phyloP scores from a whole-genome alignment of 1,284 basidiomycete species.

The Xerocomus nothofagi region DNA sequence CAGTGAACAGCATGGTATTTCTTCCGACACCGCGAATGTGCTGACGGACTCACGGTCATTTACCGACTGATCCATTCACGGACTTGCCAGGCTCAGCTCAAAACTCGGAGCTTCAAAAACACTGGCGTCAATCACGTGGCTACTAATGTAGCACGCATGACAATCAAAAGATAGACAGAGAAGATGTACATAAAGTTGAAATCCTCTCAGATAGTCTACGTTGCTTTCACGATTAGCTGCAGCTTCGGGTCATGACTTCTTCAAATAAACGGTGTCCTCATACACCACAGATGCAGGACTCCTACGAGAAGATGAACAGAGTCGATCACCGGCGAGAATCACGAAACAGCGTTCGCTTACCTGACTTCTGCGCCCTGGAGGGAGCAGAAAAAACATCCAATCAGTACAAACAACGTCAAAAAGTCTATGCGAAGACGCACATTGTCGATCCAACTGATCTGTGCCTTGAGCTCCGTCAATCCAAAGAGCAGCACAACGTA shows the following conservation, averaged over 20 bases:
- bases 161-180: no score
- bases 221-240: not conserved
- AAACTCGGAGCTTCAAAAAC: no score
- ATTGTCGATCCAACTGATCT: constrained; percentile 43
- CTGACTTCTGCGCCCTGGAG: constrained; percentile 31
- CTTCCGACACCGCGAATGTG: no score
- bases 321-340: not conserved
- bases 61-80: no score
- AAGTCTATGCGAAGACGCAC: constrained; percentile 22
- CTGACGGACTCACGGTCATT: no score
- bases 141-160: no score
- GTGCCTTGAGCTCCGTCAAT: constrained; percentile 45
- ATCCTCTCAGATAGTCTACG: not conserved
- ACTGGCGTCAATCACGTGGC: no score
- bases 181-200: not conserved
- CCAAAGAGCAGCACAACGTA: constrained; percentile 44
- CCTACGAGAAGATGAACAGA: constrained; percentile 20
- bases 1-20: not conserved
- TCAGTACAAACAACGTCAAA: not conserved
- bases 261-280: constrained; percentile 23
- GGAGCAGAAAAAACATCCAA: not conserved
- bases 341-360: constrained; percentile 13
- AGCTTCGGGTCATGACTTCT: constrained; percentile 2
- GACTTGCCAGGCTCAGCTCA: no score
- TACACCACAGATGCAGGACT: constrained; percentile 41